These are phyloP conservation scores for Mycena chlorophos DNA, from an alignment of 768 basidiomycete species.

Conservation along the genomic window DNA sequence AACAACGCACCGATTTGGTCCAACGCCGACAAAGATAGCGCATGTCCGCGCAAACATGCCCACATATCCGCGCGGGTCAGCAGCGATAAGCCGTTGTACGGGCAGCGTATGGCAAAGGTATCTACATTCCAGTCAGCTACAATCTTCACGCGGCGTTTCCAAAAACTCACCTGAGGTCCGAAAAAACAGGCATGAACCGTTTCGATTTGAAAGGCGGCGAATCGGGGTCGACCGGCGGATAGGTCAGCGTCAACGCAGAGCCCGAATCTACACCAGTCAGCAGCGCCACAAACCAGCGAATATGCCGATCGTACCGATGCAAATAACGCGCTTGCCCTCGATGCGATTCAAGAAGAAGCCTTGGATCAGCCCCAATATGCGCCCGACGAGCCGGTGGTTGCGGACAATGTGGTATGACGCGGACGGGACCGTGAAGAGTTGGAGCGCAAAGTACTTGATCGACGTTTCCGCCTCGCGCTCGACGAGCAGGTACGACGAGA, in stretches of 20 bases:
- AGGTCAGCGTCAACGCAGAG: neutral
- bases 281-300: neutral
- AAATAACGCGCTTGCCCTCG: slow-evolving; percentile 63
- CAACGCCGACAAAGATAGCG: slow-evolving; percentile 90
- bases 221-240: slow-evolving; percentile 67
- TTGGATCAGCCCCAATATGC: slow-evolving; percentile 80
- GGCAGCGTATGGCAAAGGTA: slow-evolving; percentile 71
- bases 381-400: slow-evolving; percentile 70
- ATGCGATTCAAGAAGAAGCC: slow-evolving; percentile 95
- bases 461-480: slow-evolving; percentile 95
- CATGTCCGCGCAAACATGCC: slow-evolving; percentile 70
- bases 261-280: neutral
- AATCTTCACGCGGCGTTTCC: neutral
- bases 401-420: slow-evolving; percentile 78
- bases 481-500: slow-evolving; percentile 87
- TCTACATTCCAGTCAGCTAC: neutral
- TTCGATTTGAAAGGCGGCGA: slow-evolving; percentile 90
- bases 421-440: slow-evolving; percentile 90
- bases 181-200: slow-evolving; percentile 93
- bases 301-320: slow-evolving; percentile 14
- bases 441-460: slow-evolving; percentile 89
- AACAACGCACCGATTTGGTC: slow-evolving; percentile 61
- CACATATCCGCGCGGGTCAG: slow-evolving; percentile 60
- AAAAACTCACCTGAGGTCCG: slow-evolving; percentile 69
- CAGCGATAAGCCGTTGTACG: slow-evolving; percentile 78